Base-by-base conservation (phyloP, 768 basidiomycete species). In the Lactarius evosmus region DNA sequence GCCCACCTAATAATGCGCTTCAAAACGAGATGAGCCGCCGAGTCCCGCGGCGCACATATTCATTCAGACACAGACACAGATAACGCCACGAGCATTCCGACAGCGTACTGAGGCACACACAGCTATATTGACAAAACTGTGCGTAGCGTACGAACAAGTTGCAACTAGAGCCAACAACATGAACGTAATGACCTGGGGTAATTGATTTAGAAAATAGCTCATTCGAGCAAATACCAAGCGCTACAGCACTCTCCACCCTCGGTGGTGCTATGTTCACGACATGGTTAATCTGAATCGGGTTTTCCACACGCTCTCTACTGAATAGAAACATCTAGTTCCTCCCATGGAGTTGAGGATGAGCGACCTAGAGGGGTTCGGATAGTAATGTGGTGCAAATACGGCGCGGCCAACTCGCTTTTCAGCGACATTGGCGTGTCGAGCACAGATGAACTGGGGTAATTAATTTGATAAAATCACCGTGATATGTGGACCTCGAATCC, bases 111-210 rank as follows among this genome's bases (percentile, higher is more conserved):
- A 5, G 22, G 29, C 40, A 34, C 49, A 55, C 49, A 30, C 33
- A 56, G 32, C 54, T 55, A 46, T 65, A 60, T 65, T 61, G 64
- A 56, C 59, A 56, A 50, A 55, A 57, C 64, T 61, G 56, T 60
- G 33, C 64, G 29, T 61, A 56, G 55, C 64, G 29, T 29, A 53
- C 27, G 59, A 51, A 56, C 63, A 50, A 36, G 62, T 58, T 40
- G 36, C 55, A 50, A 41, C 11, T 41, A 41, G 16, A 58, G 25
- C 58, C 9, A 50, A 59, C 54, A 36, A 60, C 58, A 34, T 44
- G 62, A 16, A 65, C 59, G 59, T 50, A 52, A 66, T 64, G 66
- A 32, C 58, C 63, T 67, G 66, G 66, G 58, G 58, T 67, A 67
- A 60, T 67, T 67, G 32, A 67, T 67, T 67, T 67, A 40, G 46